Base-by-base conservation (phyloP, 768 basidiomycete genomes). In the Lepiota venenata region DNA sequence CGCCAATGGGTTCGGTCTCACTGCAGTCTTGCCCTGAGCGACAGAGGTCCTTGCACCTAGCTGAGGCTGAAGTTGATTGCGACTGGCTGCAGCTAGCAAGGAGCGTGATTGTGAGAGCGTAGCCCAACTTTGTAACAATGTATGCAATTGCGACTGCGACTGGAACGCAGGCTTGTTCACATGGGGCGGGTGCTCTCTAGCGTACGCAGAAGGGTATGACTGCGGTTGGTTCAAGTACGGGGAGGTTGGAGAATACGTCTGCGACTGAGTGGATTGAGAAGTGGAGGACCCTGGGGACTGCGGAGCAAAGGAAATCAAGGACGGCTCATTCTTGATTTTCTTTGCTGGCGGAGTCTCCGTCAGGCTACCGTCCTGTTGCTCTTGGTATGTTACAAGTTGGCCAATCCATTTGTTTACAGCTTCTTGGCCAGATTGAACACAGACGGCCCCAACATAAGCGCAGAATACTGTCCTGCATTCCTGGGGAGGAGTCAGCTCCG, bases 371-470 rank as follows among this genome's bases (percentile, higher is more conserved):
- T 39, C 50, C 44, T 16, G 48, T 21, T 36, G 47, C 52, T 48
- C 53, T 47, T 47, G 56, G 60, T 65, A 64, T 62, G 64, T 63
- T 52, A 66, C 63, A 69, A 74, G 58, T 67, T 76, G 63, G 41
- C 69, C 73, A 61, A 87, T 75, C 87, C 87, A 89, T 55, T 73
- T 66, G 61, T 77, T 75, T 55, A 85, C 77, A 35, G 65, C 67
- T 15, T 69, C 64, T 57, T 79, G 67, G 39, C 86, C 87, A 59
- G 71, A 74, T 55, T 83, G 78, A 57, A 69, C 62, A 61, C 76
- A 87, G 22, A 87, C 74, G 37, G 80, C 87, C 42, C 84, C 87
- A 32, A 85, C 75, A 69, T 88, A 88, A 39, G 86, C 81, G 60
- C 78, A 72, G 64, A 89, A 87, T 16, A 88, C 69, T 15, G 73